Conservation (phyloP, 768 basidiomycete species). For the Tylopilus sp. region DNA sequence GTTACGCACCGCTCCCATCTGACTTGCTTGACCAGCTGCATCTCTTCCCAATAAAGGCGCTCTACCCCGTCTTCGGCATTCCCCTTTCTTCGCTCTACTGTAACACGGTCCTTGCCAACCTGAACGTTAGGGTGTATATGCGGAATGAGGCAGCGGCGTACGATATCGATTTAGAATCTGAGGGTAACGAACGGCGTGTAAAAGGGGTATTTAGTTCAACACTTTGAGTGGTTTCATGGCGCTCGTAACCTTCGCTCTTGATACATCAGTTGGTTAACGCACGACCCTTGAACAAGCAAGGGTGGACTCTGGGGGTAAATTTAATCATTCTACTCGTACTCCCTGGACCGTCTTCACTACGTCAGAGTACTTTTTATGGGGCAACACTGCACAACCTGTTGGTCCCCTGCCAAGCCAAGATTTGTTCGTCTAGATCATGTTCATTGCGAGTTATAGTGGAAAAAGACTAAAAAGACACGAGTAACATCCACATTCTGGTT, state of each 20-base stretch:
- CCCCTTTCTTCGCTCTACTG: neutral
- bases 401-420: too few species aligned
- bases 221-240: too few species aligned
- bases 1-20: neutral
- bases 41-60: neutral
- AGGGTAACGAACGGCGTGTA: too few species aligned
- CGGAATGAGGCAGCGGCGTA: neutral
- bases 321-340: too few species aligned
- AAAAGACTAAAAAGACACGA: neutral
- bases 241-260: too few species aligned
- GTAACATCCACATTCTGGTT: neutral
- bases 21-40: neutral
- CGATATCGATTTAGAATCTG: neutral
- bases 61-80: neutral
- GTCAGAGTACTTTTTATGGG: too few species aligned
- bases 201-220: too few species aligned
- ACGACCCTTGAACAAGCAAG: too few species aligned
- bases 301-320: too few species aligned
- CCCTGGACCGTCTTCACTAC: too few species aligned
- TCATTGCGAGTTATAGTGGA: slow-evolving; percentile 3
- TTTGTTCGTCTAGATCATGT: slow-evolving; percentile 10
- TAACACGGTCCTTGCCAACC: neutral
- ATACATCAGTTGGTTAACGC: too few species aligned
- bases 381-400: too few species aligned
- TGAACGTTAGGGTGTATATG: neutral